Conservation (phyloP, 1,284 basidiomycete genomes). For the Pterulicium gracile region DNA sequence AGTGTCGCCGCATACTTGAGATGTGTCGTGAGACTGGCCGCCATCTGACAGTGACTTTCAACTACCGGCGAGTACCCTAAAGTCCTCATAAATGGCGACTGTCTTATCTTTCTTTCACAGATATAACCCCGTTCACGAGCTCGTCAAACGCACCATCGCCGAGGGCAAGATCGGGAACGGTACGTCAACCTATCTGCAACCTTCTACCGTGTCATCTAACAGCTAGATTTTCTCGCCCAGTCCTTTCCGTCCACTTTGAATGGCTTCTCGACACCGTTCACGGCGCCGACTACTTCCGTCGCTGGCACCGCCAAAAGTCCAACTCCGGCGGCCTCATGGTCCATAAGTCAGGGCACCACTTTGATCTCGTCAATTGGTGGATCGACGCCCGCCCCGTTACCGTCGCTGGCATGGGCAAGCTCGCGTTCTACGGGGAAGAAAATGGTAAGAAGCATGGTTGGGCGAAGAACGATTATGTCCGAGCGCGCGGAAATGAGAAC, state of each 20-base stretch:
- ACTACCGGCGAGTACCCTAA: slow-evolving; percentile 23
- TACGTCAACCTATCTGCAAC: slow-evolving; percentile 8
- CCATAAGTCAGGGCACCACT: slow-evolving; percentile 44
- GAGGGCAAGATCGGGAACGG: slow-evolving; percentile 38
- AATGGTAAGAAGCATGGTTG: slow-evolving; percentile 37
- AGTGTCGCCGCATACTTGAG: slow-evolving; percentile 34
- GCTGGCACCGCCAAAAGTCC: slow-evolving; percentile 42
- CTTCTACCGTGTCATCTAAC: neutral
- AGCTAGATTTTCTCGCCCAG: slow-evolving; percentile 13
- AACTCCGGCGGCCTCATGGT: slow-evolving; percentile 42
- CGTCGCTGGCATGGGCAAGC: slow-evolving; percentile 38
- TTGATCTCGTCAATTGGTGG: slow-evolving; percentile 46
- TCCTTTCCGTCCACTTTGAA: slow-evolving; percentile 45
- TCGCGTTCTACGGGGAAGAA: slow-evolving; percentile 38
- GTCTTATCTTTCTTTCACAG: slow-evolving; percentile 18
- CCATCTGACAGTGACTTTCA: slow-evolving; percentile 34
- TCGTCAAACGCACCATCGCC: slow-evolving; percentile 37
- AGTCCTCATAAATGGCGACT: neutral
- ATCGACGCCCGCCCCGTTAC: slow-evolving; percentile 36
- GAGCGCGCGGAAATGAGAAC: slow-evolving; percentile 29
- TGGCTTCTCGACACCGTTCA: slow-evolving; percentile 42
- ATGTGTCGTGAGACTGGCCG: slow-evolving; percentile 31
- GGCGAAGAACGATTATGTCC: slow-evolving; percentile 32
- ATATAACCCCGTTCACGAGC: slow-evolving; percentile 46
- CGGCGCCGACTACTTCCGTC: slow-evolving; percentile 44